Evolutionary conservation across 257 asterid genomes (phyloP).

Genomic region (Solanum piurae): DNA sequence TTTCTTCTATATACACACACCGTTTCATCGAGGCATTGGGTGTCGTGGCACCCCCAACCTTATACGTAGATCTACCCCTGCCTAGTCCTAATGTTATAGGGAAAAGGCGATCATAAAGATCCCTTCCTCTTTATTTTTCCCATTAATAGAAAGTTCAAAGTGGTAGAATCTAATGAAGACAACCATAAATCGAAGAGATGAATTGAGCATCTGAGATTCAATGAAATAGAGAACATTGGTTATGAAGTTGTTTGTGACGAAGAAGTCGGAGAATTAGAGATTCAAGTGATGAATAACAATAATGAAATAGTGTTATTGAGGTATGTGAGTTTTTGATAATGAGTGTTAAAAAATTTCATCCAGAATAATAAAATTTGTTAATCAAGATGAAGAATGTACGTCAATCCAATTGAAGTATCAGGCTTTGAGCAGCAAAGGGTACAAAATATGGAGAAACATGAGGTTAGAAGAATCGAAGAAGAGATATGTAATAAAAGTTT

Average conservation of each 20-base stretch:
- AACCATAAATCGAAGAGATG: background rate
- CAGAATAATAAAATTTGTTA: background rate
- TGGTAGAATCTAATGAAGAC: background rate
- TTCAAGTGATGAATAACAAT: background rate
- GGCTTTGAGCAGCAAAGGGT: background rate
- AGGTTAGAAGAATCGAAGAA: background rate
- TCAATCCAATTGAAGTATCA: background rate
- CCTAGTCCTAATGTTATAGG: background rate
- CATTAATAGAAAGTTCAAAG: background rate
- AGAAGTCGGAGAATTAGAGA: background rate
- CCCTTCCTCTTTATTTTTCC: background rate
- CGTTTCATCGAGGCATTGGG: background rate
- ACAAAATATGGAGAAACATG: background rate
- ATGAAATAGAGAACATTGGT: background rate
- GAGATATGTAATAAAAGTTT: background rate
- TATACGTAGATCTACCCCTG: background rate
- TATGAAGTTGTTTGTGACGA: too few relatives aligned
- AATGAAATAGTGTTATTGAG: too few relatives aligned
- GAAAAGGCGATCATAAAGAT: background rate
- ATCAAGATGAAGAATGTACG: background rate
- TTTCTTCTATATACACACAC: background rate
- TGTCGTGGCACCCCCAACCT: background rate
- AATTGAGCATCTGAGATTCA: background rate
- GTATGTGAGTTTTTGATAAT: background rate
- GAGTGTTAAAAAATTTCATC: background rate